Evolutionary conservation across 2,329 filamentous ascomycete genomes (phyloP).

Genomic region (Dactylellina leptospora): DNA sequence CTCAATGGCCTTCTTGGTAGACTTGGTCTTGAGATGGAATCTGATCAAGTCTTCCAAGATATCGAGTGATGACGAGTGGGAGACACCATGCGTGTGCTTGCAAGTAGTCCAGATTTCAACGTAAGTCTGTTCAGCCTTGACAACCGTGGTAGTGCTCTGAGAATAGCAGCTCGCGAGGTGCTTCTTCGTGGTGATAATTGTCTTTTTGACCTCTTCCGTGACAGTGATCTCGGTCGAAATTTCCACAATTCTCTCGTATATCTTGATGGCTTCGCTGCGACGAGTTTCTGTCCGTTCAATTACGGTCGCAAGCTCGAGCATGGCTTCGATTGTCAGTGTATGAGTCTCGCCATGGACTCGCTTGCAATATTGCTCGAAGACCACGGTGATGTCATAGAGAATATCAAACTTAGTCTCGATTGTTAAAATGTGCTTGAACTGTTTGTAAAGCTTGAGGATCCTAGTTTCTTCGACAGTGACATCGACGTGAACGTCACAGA

Average conservation of each 20-base stretch:
- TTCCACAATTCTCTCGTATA: constrained; percentile 25
- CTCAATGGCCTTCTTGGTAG: constrained; percentile 20
- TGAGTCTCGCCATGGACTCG: constrained; percentile 15
- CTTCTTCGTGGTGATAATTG: constrained; percentile 24
- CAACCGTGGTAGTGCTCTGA: constrained; percentile 19
- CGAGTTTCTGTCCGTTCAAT: constrained; percentile 26
- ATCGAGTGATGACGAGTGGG: constrained; percentile 10
- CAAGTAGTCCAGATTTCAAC: constrained; percentile 23
- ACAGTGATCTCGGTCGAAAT: constrained; percentile 20
- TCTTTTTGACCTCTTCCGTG: constrained; percentile 24
- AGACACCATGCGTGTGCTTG: constrained; percentile 28
- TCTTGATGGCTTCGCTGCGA: constrained; percentile 10
- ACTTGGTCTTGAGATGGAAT: constrained; percentile 22
- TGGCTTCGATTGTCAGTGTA: constrained; percentile 19
- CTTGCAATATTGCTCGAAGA: constrained; percentile 28
- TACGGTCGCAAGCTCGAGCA: constrained; percentile 23
- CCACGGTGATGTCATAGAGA: constrained; percentile 22
- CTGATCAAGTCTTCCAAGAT: constrained; percentile 13
- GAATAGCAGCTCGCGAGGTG: constrained; percentile 32
- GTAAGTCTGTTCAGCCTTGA: constrained; percentile 22
- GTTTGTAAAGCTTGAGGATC: constrained; percentile 26
- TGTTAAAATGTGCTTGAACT: constrained; percentile 11
- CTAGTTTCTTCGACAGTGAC: constrained; percentile 20
- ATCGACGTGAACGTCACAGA: constrained; percentile 15
- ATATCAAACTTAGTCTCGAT: constrained; percentile 20